Evolutionary conservation across 306 rosid genomes (phyloP).

Genomic region (Gynostemma pentaphyllum): DNA sequence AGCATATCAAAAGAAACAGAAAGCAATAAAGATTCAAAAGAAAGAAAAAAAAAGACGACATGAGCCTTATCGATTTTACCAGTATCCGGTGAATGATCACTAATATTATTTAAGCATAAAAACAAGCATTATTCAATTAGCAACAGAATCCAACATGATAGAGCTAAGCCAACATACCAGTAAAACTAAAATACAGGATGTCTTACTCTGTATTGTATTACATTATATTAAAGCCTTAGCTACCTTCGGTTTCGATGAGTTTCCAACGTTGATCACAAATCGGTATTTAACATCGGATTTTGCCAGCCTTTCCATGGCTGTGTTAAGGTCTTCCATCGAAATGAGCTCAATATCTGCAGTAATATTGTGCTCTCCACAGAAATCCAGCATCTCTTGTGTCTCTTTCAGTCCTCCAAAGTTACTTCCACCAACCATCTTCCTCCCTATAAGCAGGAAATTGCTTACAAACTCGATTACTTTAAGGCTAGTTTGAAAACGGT

Average conservation of each 20-base stretch:
- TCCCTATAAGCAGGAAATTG: slow-evolving; percentile 22
- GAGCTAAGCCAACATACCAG: no score
- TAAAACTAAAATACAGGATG: no score
- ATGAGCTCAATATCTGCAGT: slow-evolving; percentile 71
- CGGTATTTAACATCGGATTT: slow-evolving; percentile 78
- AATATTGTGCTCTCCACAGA: slow-evolving; percentile 62
- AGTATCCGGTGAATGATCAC: no score
- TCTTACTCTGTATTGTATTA: no score
- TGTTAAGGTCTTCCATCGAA: slow-evolving; percentile 48
- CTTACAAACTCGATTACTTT: neutral
- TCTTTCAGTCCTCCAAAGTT: slow-evolving; percentile 80
- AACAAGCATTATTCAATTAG: no score
- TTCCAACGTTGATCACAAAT: slow-evolving; percentile 74
- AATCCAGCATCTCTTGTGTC: slow-evolving; percentile 95
- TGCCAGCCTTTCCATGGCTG: slow-evolving; percentile 67
- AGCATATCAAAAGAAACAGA: no score
- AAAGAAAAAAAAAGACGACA: no score
- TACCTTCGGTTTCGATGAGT: slow-evolving; percentile 25
- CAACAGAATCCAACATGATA: no score
- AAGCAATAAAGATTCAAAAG: no score
- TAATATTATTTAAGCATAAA: no score
- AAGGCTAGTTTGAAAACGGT: neutral
- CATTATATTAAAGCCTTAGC: neutral
- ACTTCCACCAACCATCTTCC: slow-evolving; percentile 85
- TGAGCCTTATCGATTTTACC: no score